A percentile compares a stretch with the other conserved stretches of the same genome.
These are phyloP conservation scores for Laguncularia racemosa DNA, from an alignment of 345 rosid genomes.

Conservation along the genomic window DNA sequence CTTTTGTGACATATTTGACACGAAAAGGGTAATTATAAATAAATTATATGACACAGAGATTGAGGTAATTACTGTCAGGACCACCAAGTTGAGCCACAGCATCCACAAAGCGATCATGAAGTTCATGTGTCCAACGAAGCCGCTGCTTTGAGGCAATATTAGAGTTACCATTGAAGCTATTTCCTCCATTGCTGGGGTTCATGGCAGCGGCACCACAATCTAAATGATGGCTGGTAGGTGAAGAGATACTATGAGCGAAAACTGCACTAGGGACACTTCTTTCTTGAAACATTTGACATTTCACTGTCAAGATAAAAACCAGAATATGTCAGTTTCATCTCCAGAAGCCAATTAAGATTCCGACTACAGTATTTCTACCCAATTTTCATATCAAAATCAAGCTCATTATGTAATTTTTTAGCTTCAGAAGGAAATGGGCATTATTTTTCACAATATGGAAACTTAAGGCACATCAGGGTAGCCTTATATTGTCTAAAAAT, in stretches of 20 bases:
- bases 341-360: background rate
- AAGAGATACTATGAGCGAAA: slow-evolving; percentile 29
- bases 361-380: background rate
- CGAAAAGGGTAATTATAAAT: background rate
- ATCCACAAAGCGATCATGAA: slow-evolving; percentile 89
- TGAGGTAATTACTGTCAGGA: slow-evolving; percentile 65
- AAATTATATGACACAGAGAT: background rate
- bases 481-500: no score
- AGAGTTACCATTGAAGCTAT: slow-evolving; percentile 40
- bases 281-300: slow-evolving; percentile 36
- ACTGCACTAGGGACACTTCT: slow-evolving; percentile 31
- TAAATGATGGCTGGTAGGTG: slow-evolving; percentile 40
- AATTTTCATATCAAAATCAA: no score
- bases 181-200: slow-evolving; percentile 60
- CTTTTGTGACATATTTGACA: background rate
- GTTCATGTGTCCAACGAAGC: slow-evolving; percentile 90
- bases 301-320: slow-evolving; percentile 19
- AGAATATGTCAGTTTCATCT: background rate
- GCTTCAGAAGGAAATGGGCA: no score
- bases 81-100: slow-evolving; percentile 97
- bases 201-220: slow-evolving; percentile 38
- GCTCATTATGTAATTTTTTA: no score
- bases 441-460: no score
- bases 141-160: slow-evolving; percentile 88
- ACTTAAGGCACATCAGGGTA: no score